Conservation (phyloP, 148 eudicot genomes). For the Limonium bicolor region DNA sequence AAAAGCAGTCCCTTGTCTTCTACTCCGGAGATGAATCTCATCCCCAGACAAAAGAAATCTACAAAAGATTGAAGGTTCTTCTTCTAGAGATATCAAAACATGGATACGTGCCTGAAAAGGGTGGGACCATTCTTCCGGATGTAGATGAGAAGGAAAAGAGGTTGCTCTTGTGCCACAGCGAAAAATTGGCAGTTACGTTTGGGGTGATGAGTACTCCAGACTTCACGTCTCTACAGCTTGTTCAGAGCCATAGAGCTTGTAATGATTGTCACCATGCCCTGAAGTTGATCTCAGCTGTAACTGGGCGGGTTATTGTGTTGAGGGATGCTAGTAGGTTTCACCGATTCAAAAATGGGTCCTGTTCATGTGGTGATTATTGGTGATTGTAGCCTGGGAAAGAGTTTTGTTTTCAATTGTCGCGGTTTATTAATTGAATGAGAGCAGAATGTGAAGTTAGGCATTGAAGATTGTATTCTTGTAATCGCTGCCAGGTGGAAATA, state of each 20-base stretch:
- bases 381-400: too few relatives aligned
- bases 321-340: conserved; percentile 74
- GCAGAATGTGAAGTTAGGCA: too few relatives aligned
- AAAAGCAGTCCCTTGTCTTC: conserved; percentile 42
- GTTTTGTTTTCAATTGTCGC: too few relatives aligned
- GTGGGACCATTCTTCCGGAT: conserved; percentile 52
- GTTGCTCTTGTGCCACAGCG: conserved; percentile 48
- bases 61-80: conserved; percentile 27
- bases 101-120: conserved; percentile 37
- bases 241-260: conserved; percentile 68
- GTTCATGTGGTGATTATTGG: conserved; percentile 95
- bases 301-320: conserved; percentile 31
- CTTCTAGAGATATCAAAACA: conserved; percentile 36
- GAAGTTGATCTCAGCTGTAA: conserved; percentile 39
- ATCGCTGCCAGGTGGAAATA: too few relatives aligned
- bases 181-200: conserved; percentile 61
- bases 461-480: too few relatives aligned
- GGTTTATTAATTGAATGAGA: too few relatives aligned
- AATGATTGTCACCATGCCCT: conserved; percentile 51
- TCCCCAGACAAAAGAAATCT: conserved; percentile 33
- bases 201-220: conserved; percentile 44
- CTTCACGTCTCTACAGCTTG: conserved; percentile 40
- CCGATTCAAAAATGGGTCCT: conserved; percentile 43
- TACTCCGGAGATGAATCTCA: conserved; percentile 38
- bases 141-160: conserved; percentile 58